phyloP scores from a whole-genome alignment of 257 asterid genomes.

The Asclepias syriaca region DNA sequence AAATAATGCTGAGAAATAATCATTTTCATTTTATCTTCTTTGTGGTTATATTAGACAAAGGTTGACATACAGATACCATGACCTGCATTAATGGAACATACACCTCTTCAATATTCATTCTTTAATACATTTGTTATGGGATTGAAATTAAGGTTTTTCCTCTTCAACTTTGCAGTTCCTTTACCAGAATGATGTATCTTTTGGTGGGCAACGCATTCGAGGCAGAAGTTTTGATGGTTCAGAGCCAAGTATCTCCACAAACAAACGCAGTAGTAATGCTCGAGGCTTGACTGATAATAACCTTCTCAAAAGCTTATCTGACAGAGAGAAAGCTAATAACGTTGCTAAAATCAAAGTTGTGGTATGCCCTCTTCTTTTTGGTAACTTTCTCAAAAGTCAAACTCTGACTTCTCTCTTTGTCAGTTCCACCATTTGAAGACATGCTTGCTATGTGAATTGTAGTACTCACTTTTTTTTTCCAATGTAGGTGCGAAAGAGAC shows the following conservation, averaged over 20 bases:
- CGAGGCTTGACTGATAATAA: slow-evolving; percentile 19
- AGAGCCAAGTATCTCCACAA: slow-evolving; percentile 14
- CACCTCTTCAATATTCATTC: not conserved
- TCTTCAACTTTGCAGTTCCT: slow-evolving; percentile 18
- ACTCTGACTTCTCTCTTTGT: not conserved
- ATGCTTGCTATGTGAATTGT: not conserved
- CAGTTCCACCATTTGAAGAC: not conserved
- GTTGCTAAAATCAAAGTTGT: slow-evolving; percentile 41
- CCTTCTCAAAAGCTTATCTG: slow-evolving; percentile 23
- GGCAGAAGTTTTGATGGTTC: slow-evolving; percentile 25
- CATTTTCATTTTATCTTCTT: too few relatives aligned
- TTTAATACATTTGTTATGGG: not conserved
- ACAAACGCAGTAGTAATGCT: slow-evolving; percentile 13
- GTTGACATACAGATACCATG: not conserved
- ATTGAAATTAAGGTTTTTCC: not conserved
- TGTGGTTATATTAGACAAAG: too few relatives aligned
- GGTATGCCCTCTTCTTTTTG: slow-evolving; percentile 18
- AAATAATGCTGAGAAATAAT: too few relatives aligned
- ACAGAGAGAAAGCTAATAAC: slow-evolving; percentile 25
- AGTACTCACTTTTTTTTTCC: not conserved
- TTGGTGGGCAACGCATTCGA: slow-evolving; percentile 13
- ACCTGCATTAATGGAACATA: not conserved
- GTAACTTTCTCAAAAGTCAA: not conserved
- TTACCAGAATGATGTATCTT: slow-evolving; percentile 19
- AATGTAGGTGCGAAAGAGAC: slow-evolving; percentile 37